Percentiles rank a stretch among this genome's conserved stretches.
Conservation (phyloP, 495 filamentous ascomycete species). For the Penicillium salamii region DNA sequence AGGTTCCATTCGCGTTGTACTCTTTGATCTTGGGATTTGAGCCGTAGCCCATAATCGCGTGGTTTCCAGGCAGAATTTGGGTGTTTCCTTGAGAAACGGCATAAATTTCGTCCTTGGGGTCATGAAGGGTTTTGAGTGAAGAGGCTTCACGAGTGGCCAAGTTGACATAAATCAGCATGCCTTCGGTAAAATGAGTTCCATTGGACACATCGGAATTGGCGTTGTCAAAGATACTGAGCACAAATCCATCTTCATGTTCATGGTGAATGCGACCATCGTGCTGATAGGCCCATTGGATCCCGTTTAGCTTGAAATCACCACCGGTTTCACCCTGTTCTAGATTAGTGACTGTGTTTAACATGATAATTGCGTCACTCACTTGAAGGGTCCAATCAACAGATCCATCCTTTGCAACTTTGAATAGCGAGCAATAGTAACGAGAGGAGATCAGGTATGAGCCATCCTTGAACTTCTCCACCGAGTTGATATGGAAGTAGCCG, state of each 20-base stretch:
- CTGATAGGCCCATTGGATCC: conserved; percentile 25
- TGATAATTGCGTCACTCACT: no score
- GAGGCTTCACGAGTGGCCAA: conserved; percentile 12
- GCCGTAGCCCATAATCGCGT: conserved; percentile 42
- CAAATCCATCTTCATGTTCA: conserved; percentile 11
- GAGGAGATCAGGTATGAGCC: conserved; percentile 23
- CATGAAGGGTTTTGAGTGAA: conserved; percentile 11
- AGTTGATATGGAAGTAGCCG: conserved; percentile 32
- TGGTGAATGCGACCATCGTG: conserved; percentile 23
- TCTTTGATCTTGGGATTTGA: conserved; percentile 43
- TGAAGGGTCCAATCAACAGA: conserved; percentile 25
- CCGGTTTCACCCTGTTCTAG: conserved; percentile 27
- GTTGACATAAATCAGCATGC: conserved; percentile 20
- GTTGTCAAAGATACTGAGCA: conserved; percentile 27
- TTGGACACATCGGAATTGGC: conserved; percentile 16
- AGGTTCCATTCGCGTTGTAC: conserved; percentile 21
- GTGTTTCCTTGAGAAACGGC: conserved; percentile 39
- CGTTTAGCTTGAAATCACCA: conserved; percentile 29
- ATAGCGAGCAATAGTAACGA: conserved; percentile 27
- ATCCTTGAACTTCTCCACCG: conserved; percentile 23
- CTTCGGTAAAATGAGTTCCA: conserved; percentile 17
- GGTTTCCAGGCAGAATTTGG: conserved; percentile 32
- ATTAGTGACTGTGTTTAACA: no score
- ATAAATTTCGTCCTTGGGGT: conserved; percentile 26
- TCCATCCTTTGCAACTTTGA: conserved; percentile 13